Conservation (phyloP, 2,329 filamentous ascomycete genomes). For the Aspergillus versicolor region DNA sequence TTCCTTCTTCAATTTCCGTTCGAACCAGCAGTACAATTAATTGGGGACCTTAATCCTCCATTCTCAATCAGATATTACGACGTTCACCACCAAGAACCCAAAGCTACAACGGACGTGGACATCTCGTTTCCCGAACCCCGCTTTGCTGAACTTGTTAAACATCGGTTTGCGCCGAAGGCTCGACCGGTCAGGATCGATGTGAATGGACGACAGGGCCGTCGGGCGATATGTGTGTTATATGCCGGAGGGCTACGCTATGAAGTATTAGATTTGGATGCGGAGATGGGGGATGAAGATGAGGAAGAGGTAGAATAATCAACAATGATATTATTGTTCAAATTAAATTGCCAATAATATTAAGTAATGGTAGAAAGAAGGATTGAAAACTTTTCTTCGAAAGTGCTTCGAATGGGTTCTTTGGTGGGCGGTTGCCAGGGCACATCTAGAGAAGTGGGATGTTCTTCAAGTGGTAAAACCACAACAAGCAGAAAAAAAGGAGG, state of each 20-base stretch:
- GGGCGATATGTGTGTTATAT: constrained; percentile 56
- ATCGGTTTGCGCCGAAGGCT: constrained; percentile 50
- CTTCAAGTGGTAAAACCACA: constrained; percentile 38
- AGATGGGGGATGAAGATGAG: constrained; percentile 30
- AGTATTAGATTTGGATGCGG: constrained; percentile 56
- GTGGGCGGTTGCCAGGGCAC: constrained; percentile 32
- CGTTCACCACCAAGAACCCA: constrained; percentile 15
- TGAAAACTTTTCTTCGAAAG: background rate
- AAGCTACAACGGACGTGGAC: constrained; percentile 18
- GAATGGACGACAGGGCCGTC: constrained; percentile 55
- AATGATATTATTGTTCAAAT: background rate
- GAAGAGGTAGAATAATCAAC: constrained; percentile 23
- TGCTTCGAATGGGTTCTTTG: constrained; percentile 5
- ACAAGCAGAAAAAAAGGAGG: constrained; percentile 30
- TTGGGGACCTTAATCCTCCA: constrained; percentile 5
- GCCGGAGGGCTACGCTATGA: constrained; percentile 54
- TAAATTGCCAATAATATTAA: background rate
- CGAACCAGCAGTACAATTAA: constrained; percentile 17
- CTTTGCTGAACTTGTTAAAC: constrained; percentile 36
- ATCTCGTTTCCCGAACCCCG: constrained; percentile 17
- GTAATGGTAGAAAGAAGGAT: background rate
- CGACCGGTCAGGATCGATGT: constrained; percentile 52
- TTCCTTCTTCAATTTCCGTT: constrained; percentile 38
- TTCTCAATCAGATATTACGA: constrained; percentile 24
- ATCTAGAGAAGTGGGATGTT: constrained; percentile 18